Evolutionary conservation across 176 grass and related monocot genomes (phyloP).

Genomic region (Leersia perrieri): DNA sequence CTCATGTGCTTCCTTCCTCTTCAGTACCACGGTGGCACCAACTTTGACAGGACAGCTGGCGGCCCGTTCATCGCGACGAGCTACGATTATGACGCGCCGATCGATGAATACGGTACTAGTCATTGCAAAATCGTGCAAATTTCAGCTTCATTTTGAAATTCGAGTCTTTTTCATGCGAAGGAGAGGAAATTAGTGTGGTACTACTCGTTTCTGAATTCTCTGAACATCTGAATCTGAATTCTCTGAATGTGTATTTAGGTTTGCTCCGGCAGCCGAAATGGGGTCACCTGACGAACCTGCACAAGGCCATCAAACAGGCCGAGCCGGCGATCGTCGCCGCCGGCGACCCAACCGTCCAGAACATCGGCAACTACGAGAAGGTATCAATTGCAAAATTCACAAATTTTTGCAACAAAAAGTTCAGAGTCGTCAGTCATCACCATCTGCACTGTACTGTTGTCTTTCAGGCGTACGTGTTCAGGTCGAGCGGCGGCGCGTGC

Average conservation of each 20-base stretch:
- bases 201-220: background rate
- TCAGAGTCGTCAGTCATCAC: too few relatives aligned
- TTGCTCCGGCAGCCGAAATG: constrained; percentile 87
- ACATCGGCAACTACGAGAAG: constrained; percentile 77
- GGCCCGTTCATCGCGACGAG: constrained; percentile 96
- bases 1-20: constrained; percentile 3
- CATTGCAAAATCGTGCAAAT: too few relatives aligned
- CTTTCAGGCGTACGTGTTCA: constrained; percentile 73
- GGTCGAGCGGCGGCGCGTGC: constrained; percentile 64
- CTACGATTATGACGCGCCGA: constrained; percentile 93
- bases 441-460: too few relatives aligned
- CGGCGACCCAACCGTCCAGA: constrained; percentile 58
- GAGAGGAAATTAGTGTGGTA: background rate
- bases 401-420: background rate
- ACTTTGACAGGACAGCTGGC: constrained; percentile 84
- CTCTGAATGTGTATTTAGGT: constrained; percentile 31
- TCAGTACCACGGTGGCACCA: constrained; percentile 98
- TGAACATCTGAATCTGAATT: background rate
- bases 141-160: background rate
- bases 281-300: constrained; percentile 87
- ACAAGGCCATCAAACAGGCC: constrained; percentile 91
- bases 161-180: background rate
- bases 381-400: background rate
- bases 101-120: constrained; percentile 78
- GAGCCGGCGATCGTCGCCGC: constrained; percentile 77